These are phyloP conservation scores for Triangularia setosa DNA, from an alignment of 2,329 filamentous ascomycete genomes.

Conservation along the genomic window DNA sequence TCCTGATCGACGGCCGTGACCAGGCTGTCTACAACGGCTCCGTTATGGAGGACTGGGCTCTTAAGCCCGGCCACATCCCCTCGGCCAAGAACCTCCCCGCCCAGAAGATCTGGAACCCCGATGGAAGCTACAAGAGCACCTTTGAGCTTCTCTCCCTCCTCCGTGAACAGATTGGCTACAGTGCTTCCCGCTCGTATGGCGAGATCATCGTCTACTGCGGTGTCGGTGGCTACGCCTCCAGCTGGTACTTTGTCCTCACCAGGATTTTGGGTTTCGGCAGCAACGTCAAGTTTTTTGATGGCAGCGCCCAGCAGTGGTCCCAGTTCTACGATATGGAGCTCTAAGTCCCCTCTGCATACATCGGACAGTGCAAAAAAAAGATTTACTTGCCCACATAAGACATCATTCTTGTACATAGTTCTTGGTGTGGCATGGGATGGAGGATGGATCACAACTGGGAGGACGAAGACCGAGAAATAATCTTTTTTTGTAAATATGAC, in stretches of 20 bases:
- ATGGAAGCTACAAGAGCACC: slow-evolving; percentile 20
- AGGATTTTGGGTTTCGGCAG: slow-evolving; percentile 19
- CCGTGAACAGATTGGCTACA: slow-evolving; percentile 11
- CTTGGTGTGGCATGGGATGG: no score
- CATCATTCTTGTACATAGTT: no score
- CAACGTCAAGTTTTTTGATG: slow-evolving; percentile 18
- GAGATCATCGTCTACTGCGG: slow-evolving; percentile 18
- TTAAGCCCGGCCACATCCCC: slow-evolving; percentile 20
- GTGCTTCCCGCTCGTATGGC: slow-evolving; percentile 16
- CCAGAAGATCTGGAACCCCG: slow-evolving; percentile 17
- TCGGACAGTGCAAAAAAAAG: no score
- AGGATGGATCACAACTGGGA: no score
- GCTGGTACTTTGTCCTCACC: slow-evolving; percentile 19
- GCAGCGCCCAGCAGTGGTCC: slow-evolving; percentile 18
- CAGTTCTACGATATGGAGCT: slow-evolving; percentile 7
- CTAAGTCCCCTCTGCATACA: no score
- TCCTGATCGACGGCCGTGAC: slow-evolving; percentile 19
- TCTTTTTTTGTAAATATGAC: no score
- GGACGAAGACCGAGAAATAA: no score
- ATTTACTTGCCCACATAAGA: no score
- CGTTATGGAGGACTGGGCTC: slow-evolving; percentile 19
- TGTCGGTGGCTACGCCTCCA: neutral
- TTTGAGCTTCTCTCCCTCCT: slow-evolving; percentile 17
- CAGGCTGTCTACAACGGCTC: slow-evolving; percentile 18
- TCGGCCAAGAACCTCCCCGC: slow-evolving; percentile 15